These are phyloP conservation scores for Monotropa hypopitys DNA, from an alignment of 179 eudicot species.

Conservation along the genomic window DNA sequence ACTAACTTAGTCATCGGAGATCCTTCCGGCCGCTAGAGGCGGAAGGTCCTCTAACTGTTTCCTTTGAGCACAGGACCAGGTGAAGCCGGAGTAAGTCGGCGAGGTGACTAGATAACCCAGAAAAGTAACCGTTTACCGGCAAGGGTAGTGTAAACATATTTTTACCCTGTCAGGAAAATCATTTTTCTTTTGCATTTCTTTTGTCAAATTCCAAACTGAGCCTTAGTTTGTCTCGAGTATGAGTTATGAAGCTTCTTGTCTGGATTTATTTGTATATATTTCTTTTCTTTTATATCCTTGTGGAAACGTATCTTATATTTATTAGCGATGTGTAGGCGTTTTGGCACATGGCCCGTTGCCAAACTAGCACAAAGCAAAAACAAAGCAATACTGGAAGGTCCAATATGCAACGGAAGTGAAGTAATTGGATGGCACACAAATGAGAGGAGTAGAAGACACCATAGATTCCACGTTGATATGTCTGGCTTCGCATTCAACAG, in stretches of 20 bases:
- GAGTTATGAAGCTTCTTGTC: background rate
- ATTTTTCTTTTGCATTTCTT: too few species aligned
- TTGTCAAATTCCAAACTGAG: too few species aligned
- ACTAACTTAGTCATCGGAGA: too few species aligned
- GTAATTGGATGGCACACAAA: constrained; percentile 96
- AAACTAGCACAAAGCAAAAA: constrained; percentile 80
- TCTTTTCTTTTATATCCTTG: background rate
- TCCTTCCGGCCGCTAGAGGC: too few species aligned
- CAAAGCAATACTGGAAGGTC: constrained; percentile 82
- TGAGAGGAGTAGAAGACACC: constrained; percentile 78
- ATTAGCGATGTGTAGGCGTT: constrained; percentile 44
- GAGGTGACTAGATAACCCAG: too few species aligned
- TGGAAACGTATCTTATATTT: constrained; percentile 2
- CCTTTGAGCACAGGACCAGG: too few species aligned
- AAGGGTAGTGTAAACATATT: too few species aligned
- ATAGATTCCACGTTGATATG: constrained; percentile 95
- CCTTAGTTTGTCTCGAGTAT: too few species aligned
- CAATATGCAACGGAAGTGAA: constrained; percentile 65
- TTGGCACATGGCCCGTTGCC: constrained; percentile 98
- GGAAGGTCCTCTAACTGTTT: too few species aligned
- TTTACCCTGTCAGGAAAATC: too few species aligned
- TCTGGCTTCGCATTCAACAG: constrained; percentile 98
- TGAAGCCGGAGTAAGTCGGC: too few species aligned
- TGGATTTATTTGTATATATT: background rate
- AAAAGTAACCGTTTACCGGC: too few species aligned